A percentile compares a stretch with the other conserved stretches of the same genome.
phyloP scores from a whole-genome alignment of 345 rosid genomes.

The Corymbia maculata region DNA sequence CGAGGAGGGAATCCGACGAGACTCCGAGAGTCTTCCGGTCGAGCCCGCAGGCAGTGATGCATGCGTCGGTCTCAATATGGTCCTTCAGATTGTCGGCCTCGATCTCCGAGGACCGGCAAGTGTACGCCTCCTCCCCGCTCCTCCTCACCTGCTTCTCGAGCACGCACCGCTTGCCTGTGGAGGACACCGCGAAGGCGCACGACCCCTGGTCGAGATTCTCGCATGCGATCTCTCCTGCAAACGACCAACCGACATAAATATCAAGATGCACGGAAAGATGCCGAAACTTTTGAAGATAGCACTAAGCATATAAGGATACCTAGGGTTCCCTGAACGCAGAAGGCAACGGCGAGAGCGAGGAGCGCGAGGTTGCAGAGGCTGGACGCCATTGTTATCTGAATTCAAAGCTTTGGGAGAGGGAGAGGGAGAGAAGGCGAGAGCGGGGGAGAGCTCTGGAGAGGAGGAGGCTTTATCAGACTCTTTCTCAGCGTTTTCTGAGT shows the following conservation, averaged over 20 bases:
- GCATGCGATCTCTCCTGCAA: slow-evolving; percentile 44
- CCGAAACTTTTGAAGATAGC: neutral
- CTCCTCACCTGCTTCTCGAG: slow-evolving; percentile 62
- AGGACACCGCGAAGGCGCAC: slow-evolving; percentile 75
- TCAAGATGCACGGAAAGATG: neutral
- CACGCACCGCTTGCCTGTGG: slow-evolving; percentile 68
- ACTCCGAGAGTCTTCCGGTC: slow-evolving; percentile 73
- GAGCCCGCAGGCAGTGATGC: slow-evolving; percentile 63
- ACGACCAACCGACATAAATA: neutral
- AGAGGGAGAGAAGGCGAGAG: neutral
- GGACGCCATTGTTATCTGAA: neutral
- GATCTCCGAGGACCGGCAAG: slow-evolving; percentile 66
- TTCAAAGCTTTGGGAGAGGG: neutral
- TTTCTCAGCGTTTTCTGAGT: neutral
- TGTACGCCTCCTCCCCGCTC: slow-evolving; percentile 50
- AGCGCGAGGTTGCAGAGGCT: neutral
- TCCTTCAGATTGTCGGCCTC: slow-evolving; percentile 57
- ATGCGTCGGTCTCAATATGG: slow-evolving; percentile 58
- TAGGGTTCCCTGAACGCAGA: neutral
- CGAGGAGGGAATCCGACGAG: slow-evolving; percentile 79
- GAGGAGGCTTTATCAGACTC: neutral
- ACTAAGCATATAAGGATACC: neutral
- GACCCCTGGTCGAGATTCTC: slow-evolving; percentile 48
- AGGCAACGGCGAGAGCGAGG: neutral
- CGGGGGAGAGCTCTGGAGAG: neutral